Evolutionary conservation across 192 early-diverging fungal species (phyloP).

Genomic region (Gonapodya sp.): DNA sequence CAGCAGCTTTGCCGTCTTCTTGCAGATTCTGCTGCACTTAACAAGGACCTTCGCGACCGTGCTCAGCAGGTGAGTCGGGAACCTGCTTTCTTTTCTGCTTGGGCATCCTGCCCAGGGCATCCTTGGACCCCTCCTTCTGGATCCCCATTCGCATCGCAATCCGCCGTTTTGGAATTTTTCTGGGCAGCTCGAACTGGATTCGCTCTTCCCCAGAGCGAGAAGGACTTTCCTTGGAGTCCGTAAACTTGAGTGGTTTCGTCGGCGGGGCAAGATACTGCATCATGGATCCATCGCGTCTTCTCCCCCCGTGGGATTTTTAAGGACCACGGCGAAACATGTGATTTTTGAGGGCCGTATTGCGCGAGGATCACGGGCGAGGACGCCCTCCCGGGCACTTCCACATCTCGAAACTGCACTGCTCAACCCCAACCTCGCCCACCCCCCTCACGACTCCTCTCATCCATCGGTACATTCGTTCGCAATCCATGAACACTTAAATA

Average conservation of each 20-base stretch:
- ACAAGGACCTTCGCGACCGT: constrained; percentile 57
- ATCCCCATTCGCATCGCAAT: constrained; percentile 12
- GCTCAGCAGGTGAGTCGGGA: constrained; percentile 59
- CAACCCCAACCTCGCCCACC: not conserved
- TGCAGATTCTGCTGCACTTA: constrained; percentile 58
- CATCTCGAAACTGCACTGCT: not conserved
- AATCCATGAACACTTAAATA: not conserved
- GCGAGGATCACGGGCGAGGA: too few species aligned
- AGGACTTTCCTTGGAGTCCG: too few species aligned
- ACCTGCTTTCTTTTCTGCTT: not conserved
- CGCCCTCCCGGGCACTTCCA: too few species aligned
- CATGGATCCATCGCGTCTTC: too few species aligned
- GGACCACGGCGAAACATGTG: too few species aligned
- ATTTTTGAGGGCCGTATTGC: too few species aligned
- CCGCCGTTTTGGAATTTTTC: not conserved
- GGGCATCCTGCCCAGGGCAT: not conserved
- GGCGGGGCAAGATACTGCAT: too few species aligned
- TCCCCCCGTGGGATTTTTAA: too few species aligned
- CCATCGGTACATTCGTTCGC: not conserved
- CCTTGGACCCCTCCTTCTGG: not conserved
- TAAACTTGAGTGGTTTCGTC: too few species aligned
- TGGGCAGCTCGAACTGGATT: not conserved
- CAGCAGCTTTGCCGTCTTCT: constrained; percentile 66
- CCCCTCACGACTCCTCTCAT: not conserved
- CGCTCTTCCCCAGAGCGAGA: too few species aligned